Base-by-base conservation (phyloP, 202 grass and related monocot species). In the Tripidium arundinaceum region DNA sequence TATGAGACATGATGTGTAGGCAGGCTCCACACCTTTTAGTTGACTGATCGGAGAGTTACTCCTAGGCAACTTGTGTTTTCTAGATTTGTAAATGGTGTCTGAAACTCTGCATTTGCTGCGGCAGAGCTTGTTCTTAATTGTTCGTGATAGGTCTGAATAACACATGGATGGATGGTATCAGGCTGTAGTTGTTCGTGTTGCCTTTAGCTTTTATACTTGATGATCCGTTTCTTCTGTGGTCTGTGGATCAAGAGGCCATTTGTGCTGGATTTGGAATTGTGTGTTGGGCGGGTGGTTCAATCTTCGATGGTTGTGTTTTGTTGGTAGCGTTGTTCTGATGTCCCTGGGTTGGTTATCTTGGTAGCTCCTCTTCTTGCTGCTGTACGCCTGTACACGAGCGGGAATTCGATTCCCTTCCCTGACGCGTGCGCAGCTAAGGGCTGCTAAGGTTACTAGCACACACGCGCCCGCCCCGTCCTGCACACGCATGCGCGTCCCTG, bases 1-100 rank as follows among this genome's bases (percentile, higher is more conserved):
- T 49, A 74, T 46, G n/a, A 75, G 66, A 45, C 40, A 72, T 81
- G 60, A 49, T 81, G 19, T 69, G 83, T 86, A 79, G 87, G 62
- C 75, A 89, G 68, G 62, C 80, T 11, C 68, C 31, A 68, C 86
- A 60, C 77, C 64, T 70, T 38, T 27, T 77, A 88, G 86, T 77
- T 88, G 77, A 81, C 86, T 86, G 55, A 80, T 70, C 10, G 74
- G 83, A 62, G 73, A 49, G 54, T 22, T 59, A 83, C 43, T 79
- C 62, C 68, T 79, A 79, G 83, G 39, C 66, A 75, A 88, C 68
- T 21, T 72, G 6, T 42, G 70, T 68, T 14, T 78, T 54, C 22
- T 87, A 83, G 81, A 79, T 79, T 69, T 83, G 61, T 68, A 79
- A 68, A 74, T 85, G 77, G 14, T 68, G 52, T 79, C 12, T 9